phyloP scores from a whole-genome alignment of 2,329 filamentous ascomycete genomes.

The Coniochaeta sp. region DNA sequence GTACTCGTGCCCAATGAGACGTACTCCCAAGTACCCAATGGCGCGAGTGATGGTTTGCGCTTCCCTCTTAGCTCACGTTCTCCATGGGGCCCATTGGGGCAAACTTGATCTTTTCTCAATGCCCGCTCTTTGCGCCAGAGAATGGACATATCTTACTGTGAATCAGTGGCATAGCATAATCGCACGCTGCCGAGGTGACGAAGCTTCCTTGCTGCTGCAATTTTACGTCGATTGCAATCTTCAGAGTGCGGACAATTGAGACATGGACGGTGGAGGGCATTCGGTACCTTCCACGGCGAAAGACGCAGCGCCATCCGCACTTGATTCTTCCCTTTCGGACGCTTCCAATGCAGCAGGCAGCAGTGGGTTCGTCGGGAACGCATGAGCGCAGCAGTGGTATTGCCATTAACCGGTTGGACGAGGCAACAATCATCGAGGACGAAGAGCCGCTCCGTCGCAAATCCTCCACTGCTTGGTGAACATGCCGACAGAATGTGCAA shows the following conservation, averaged over 20 bases:
- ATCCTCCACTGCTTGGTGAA: no score
- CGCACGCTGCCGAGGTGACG: background rate
- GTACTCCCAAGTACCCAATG: background rate
- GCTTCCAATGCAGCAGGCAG: background rate
- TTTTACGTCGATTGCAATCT: no score
- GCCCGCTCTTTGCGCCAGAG: background rate
- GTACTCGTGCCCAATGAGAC: slow-evolving; percentile 7
- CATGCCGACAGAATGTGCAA: no score
- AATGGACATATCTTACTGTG: background rate
- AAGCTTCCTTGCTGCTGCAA: no score
- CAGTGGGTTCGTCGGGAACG: no score
- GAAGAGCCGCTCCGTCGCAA: background rate
- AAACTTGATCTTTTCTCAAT: background rate
- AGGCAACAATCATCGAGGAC: background rate
- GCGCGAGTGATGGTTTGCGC: background rate
- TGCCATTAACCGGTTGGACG: background rate
- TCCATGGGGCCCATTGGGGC: background rate
- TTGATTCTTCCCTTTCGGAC: background rate
- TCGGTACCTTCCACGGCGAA: no score
- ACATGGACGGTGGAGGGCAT: no score
- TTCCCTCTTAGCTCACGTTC: background rate
- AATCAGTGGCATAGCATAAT: background rate
- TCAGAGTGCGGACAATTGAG: no score
- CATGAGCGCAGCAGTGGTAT: no score
- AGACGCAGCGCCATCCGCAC: background rate